Conservation (phyloP, 306 rosid genomes). For the Quercus ilex region DNA sequence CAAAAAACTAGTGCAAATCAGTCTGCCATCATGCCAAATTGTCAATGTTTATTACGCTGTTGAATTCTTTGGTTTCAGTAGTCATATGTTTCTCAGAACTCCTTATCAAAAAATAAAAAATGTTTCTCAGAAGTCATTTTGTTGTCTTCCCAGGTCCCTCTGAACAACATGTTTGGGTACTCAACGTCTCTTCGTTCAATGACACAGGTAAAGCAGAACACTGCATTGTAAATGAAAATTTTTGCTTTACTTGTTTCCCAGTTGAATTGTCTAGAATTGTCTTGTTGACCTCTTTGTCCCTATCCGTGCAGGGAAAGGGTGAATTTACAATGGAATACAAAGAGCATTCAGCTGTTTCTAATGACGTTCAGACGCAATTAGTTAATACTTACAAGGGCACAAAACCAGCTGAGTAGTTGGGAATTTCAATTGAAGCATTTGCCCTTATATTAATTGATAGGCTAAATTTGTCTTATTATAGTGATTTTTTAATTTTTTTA, state of each 20-base stretch:
- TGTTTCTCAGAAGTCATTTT: not conserved
- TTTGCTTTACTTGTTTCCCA: not conserved
- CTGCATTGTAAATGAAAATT: not conserved
- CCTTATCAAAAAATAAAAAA: too few species aligned
- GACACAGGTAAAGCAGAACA: slow-evolving; percentile 72
- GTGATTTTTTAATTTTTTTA: not conserved
- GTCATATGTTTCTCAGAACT: too few species aligned
- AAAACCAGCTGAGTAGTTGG: slow-evolving; percentile 49
- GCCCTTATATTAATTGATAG: slow-evolving; percentile 13
- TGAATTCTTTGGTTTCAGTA: not conserved
- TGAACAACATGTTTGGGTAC: slow-evolving; percentile 97
- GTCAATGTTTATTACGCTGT: not conserved
- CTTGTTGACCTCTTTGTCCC: not conserved
- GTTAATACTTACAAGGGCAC: slow-evolving; percentile 68
- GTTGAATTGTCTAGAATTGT: not conserved
- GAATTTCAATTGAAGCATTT: slow-evolving; percentile 1
- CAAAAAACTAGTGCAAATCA: not conserved
- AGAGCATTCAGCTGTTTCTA: slow-evolving; percentile 79
- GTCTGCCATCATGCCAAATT: not conserved
- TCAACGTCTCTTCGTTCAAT: slow-evolving; percentile 91
- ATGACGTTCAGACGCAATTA: slow-evolving; percentile 81
- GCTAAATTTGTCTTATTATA: not conserved
- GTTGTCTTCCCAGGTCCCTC: slow-evolving; percentile 67
- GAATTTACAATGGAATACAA: slow-evolving; percentile 99
- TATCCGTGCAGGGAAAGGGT: slow-evolving; percentile 78